phyloP scores from a whole-genome alignment of 1,284 basidiomycete genomes.

The Microbotryum violaceum region DNA sequence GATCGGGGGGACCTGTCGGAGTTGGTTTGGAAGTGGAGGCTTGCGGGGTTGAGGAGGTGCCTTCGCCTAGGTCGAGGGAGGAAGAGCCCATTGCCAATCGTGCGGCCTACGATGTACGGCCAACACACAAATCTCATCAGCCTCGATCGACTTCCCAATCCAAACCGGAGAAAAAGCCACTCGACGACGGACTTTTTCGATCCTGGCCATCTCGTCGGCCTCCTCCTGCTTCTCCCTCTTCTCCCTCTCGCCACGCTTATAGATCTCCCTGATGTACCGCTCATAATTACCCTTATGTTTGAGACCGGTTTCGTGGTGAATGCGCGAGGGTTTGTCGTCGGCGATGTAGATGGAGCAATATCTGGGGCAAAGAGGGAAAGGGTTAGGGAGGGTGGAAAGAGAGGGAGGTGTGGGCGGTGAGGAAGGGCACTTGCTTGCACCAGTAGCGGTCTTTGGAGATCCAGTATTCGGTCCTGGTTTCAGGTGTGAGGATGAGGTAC shows the following conservation, averaged over 20 bases:
- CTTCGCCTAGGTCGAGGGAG: conserved; percentile 25
- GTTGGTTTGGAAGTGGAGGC: conserved; percentile 39
- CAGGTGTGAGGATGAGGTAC: no score
- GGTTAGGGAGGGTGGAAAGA: neutral
- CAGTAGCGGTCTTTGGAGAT: conserved; percentile 48
- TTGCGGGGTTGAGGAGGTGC: conserved; percentile 40
- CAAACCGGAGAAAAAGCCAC: no score
- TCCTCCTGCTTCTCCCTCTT: conserved; percentile 81
- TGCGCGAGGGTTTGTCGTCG: conserved; percentile 84
- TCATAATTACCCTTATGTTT: conserved; percentile 92
- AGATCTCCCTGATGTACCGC: conserved; percentile 79
- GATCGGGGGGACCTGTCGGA: conserved; percentile 54
- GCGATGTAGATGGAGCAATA: conserved; percentile 86
- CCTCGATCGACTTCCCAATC: no score
- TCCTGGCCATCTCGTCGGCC: conserved; percentile 71
- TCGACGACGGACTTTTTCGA: conserved; percentile 60
- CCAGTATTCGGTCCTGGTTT: conserved; percentile 42
- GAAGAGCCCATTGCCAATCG: conserved; percentile 33
- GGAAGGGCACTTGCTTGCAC: conserved; percentile 41
- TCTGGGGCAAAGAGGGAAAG: conserved; percentile 43
- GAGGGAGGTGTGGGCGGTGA: no score
- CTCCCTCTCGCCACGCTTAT: conserved; percentile 83
- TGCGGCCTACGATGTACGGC: conserved; percentile 34
- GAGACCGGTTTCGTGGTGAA: conserved; percentile 86
- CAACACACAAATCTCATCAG: no score